Base-by-base conservation (phyloP, 164 flowering plant genomes). In the Tinospora cordifolia region DNA sequence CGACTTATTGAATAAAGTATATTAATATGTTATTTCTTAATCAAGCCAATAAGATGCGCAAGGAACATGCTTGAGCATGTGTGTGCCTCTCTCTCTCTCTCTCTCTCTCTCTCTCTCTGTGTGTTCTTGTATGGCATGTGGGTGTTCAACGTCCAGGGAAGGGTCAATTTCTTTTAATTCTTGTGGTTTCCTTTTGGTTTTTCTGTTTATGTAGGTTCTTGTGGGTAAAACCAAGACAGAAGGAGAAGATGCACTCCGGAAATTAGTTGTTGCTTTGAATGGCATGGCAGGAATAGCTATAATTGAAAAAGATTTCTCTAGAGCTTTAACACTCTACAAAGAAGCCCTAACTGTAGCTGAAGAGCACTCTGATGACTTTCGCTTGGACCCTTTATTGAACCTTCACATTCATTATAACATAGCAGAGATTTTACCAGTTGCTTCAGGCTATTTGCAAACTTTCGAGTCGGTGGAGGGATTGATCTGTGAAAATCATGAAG, bases 241-340 rank as follows among this genome's bases (percentile, higher is more conserved):
- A 81, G 98, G 98, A 51, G 96, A 93, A 82, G 98, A 93, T 76
- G 97, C 93, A 60, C 85, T 93, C 14, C 84, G 98, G 83, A 87
- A 74, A 78, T 62, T 81, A 68, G 92, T 91, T 79, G 81, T 83
- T 78, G 87, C 98, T 49, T 72, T 90, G 70, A 93, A 93, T 83
- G 98, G 86, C n/a, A 88, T 93, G 80, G 98, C 98, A 11, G 98
- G 87, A 19, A 84, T 91, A 77, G 88, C 97, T 63, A 80, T 85
- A 44, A 81, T 93, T 67, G 80, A 88, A 80, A 75, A 78, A 58
- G 87, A 89, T 63, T 72, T 76, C 70, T 58, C 79, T 69, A 79
- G 79, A 75, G 97, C 97, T 17, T 81, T 83, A 41, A 78, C 82
- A 17, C 72, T 91, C 63, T 93, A 93, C 68, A 84, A 77, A 73